phyloP scores from a whole-genome alignment of 495 filamentous ascomycete genomes.

The Geoglossum glabrum region DNA sequence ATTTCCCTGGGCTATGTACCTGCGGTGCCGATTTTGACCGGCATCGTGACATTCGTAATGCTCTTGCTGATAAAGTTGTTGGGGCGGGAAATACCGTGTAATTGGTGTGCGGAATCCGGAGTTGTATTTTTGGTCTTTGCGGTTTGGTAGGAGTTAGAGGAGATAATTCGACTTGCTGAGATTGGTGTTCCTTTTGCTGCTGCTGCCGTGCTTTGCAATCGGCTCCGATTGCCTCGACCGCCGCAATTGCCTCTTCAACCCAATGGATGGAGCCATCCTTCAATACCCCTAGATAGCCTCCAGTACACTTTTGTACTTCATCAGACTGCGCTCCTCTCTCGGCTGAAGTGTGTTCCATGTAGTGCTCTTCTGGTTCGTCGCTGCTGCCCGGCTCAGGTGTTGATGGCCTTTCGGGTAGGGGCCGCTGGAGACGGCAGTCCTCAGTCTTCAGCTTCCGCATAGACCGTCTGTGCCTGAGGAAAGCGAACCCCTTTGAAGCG shows the following conservation, averaged over 20 bases:
- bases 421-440: not conserved
- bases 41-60: not conserved
- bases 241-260: not conserved
- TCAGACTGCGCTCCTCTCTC: not conserved
- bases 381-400: too few species aligned
- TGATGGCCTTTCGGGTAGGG: not conserved
- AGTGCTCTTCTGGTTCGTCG: not conserved
- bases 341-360: not conserved
- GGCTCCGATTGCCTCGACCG: not conserved
- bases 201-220: not conserved
- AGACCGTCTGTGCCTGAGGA: not conserved
- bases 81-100: not conserved
- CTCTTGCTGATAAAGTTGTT: not conserved
- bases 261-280: not conserved
- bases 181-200: not conserved
- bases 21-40: not conserved
- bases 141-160: not conserved
- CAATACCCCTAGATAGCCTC: not conserved
- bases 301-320: not conserved
- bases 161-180: not conserved
- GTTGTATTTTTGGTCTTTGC: not conserved
- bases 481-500: not conserved
- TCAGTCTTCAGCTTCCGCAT: not conserved
- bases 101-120: not conserved
- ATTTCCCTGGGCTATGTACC: not conserved